Base-by-base conservation (phyloP, 495 filamentous ascomycete species). In the Penicillium steckii region DNA sequence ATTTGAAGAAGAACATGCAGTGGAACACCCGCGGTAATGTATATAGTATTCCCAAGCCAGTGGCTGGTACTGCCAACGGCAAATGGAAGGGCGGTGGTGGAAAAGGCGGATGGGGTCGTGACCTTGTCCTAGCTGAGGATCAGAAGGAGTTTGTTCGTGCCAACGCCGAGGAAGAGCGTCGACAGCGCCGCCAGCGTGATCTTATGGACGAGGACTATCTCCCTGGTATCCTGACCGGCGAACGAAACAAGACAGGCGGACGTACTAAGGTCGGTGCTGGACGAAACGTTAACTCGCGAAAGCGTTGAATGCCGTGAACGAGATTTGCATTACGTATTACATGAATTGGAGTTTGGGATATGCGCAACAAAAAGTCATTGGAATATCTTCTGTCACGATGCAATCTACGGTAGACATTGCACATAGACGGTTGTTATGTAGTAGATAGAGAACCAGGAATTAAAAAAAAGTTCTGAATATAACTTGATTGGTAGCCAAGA, bases 201-300 rank as follows among this genome's bases (percentile, higher is more conserved):
- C 68, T 96, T 49, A 91, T 98, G 93, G 93, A 97, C 66, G 85
- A 91, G 57, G 94, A 97, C 70, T 95, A 93, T 63, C 71, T 97
- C 50, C 94, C 95, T 0, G 76, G 82, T 19, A 94, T 98, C 41
- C 58, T 97, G 67, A 91, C 84, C 8, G 94, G 94, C 0, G 84
- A 94, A 56, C 81, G 82, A 23, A 78, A 79, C 44, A 75, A 73
- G 52, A 69, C 68, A 0, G 82, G 82, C 3, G 85, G 85, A 0
- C 88, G 80, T 70, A 80, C 86, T 43, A 87, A 82, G 69, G 82
- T 97, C 8, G 94, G 94, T 3, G 90, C 91, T 29, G 94, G 95
- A 18, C 83, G 83, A 57, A 90, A 87, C 64, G 80, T 97, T 44
- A 97, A 97, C 71, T 85, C 89, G 47, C 86, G 75, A 66, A 95